Evolutionary conservation across 108 stramenopile species (phyloP), one percentile per base, ranked within the genome.

Genomic region (Thalassiosira profunda): DNA sequence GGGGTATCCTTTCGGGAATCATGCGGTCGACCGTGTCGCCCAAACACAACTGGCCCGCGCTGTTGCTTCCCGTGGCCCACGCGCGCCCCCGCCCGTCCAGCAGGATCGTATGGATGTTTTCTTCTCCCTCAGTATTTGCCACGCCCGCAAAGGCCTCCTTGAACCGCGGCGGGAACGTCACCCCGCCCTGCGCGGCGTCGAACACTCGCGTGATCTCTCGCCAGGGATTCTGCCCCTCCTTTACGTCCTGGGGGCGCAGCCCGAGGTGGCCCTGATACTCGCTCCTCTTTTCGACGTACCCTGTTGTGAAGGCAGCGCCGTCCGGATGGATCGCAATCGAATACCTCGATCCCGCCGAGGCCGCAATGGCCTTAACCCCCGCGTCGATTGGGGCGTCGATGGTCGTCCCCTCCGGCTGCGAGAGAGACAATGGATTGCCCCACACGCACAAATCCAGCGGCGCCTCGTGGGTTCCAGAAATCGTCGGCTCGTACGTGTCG

Each of bases 141-240:
- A 77, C 76, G 10, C 76, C 76, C n/a, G 76, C 76, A 64, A 52
- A 77, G 12, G 38, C 68, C n/a, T 49, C 70, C 26, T 23, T 44
- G 37, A 77, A 77, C 6, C n/a, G 14, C 3, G 76, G 68, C 45
- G 76, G 37, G 51, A 48, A 48, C 15, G 68, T 51, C 18, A 69
- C 62, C 37, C 54, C 58, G 24, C 25, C 20, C 33, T 63, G 24
- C 0, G 25, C 43, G 26, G 34, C 47, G n/a, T 77, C 67, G 56
- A 67, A 76, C 0, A 68, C 75, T 26, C 33, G 53, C 18, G 66
- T 35, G n/a, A 76, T 76, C 14, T 51, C 18, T 46, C 62, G 53
- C 54, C 67, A 68, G 12, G 25, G 41, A 61, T 76, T 76, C 31
- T 62, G 60, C 2, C 75, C 75, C 37, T 63, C 56, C 26, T 24